phyloP scores from a whole-genome alignment of 1,284 basidiomycete species.

The Trichosporon sp. region DNA sequence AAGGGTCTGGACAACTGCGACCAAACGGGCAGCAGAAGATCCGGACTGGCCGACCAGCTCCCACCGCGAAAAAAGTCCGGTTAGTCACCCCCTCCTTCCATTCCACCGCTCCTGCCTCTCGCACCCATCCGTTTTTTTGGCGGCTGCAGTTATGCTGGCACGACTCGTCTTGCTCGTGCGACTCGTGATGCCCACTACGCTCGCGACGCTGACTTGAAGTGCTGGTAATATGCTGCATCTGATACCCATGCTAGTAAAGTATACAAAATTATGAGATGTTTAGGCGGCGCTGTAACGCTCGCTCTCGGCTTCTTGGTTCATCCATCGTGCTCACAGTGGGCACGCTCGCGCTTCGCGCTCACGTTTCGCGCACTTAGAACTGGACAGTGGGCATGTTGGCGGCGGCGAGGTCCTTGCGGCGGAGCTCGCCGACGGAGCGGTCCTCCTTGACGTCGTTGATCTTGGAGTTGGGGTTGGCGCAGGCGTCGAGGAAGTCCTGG shows the following conservation, averaged over 20 bases:
- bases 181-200: background rate
- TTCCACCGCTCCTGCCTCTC: background rate
- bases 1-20: too few species aligned
- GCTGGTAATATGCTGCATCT: background rate
- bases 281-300: background rate
- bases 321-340: background rate
- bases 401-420: conserved; percentile 13
- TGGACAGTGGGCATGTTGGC: background rate
- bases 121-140: too few species aligned
- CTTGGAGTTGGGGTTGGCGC: conserved; percentile 47
- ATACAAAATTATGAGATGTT: background rate
- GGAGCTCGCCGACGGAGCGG: conserved; percentile 16
- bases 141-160: too few species aligned
- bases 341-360: background rate
- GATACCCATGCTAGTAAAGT: conserved; percentile 12
- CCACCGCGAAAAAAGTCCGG: background rate
- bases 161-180: too few species aligned
- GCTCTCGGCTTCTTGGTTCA: background rate
- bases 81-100: background rate
- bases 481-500: conserved; percentile 81
- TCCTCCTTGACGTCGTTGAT: conserved; percentile 14
- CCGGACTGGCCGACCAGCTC: background rate
- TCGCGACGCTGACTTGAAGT: background rate
- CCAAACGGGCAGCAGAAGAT: background rate
- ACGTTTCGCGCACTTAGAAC: background rate